Evolutionary conservation across 495 filamentous ascomycete genomes (phyloP).

Genomic region (Hypoxylon lienhwacheense): DNA sequence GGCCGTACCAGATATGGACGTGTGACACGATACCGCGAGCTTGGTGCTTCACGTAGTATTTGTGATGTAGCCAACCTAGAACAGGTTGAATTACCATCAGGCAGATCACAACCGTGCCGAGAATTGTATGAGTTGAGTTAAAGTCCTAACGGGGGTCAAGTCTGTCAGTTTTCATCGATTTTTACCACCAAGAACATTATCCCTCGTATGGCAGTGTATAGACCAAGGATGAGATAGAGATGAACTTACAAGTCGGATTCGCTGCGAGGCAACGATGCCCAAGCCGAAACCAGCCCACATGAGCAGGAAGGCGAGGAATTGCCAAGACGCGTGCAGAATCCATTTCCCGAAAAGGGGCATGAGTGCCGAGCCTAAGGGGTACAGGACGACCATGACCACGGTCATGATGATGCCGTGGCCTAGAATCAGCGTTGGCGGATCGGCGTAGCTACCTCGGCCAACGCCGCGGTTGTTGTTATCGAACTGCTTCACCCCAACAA

Average conservation of each 20-base stretch:
- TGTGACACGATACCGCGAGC: slow-evolving; percentile 58
- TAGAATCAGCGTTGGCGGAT: slow-evolving; percentile 30
- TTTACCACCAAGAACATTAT: too few relatives aligned
- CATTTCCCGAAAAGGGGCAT: slow-evolving; percentile 57
- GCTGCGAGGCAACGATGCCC: slow-evolving; percentile 55
- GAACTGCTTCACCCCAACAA: slow-evolving; percentile 36
- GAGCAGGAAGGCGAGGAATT: slow-evolving; percentile 57
- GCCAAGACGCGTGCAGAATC: slow-evolving; percentile 60
- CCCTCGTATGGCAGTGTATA: too few relatives aligned
- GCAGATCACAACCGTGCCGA: slow-evolving; percentile 63
- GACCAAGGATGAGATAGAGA: not conserved
- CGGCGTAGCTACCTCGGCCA: slow-evolving; percentile 7
- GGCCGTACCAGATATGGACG: slow-evolving; percentile 71
- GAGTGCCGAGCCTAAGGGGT: slow-evolving; percentile 58
- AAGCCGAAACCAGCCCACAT: slow-evolving; percentile 64
- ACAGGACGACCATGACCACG: slow-evolving; percentile 57
- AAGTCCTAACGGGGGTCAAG: slow-evolving; percentile 40
- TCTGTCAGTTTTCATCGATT: slow-evolving; percentile 14
- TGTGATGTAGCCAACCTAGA: slow-evolving; percentile 67
- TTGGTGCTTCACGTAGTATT: slow-evolving; percentile 51
- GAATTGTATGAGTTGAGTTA: slow-evolving; percentile 45
- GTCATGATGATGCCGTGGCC: slow-evolving; percentile 60
- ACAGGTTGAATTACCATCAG: slow-evolving; percentile 66
- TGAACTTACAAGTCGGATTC: slow-evolving; percentile 44
- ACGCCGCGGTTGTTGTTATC: slow-evolving; percentile 36